These are phyloP conservation scores for Trichoderma guizhouense DNA, from an alignment of 2,329 filamentous ascomycete species.

Conservation along the genomic window DNA sequence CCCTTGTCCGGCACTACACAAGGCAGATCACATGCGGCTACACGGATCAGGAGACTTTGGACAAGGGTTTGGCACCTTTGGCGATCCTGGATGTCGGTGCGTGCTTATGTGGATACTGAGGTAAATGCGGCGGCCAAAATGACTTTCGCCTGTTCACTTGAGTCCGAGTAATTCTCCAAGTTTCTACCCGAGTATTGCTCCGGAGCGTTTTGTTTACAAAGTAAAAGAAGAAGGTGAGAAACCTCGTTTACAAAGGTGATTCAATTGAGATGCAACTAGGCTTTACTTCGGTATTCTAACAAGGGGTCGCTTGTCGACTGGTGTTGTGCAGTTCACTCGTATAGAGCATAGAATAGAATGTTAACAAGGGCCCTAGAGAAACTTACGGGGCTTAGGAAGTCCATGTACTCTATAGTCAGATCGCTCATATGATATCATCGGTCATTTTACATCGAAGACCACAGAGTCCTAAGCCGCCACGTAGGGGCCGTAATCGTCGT, in stretches of 20 bases:
- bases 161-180: not conserved
- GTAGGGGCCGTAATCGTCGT: not conserved
- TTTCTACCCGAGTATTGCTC: not conserved
- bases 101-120: not conserved
- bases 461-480: not conserved
- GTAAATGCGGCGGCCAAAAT: not conserved
- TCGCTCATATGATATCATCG: not conserved
- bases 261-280: not conserved
- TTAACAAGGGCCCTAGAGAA: not conserved
- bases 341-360: not conserved
- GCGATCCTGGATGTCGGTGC: not conserved
- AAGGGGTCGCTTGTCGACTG: not conserved
- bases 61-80: not conserved
- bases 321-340: not conserved
- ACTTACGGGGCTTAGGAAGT: not conserved
- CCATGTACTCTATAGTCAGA: not conserved
- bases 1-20: not conserved
- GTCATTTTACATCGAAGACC: not conserved
- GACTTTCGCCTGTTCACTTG: not conserved
- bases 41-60: not conserved
- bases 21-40: not conserved
- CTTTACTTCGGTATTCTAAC: not conserved
- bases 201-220: not conserved
- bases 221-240: not conserved
- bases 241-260: not conserved